Evolutionary conservation across 148 eudicot genomes (phyloP), one percentile per base, ranked within the genome.

Genomic region (Agrostemma githago): DNA sequence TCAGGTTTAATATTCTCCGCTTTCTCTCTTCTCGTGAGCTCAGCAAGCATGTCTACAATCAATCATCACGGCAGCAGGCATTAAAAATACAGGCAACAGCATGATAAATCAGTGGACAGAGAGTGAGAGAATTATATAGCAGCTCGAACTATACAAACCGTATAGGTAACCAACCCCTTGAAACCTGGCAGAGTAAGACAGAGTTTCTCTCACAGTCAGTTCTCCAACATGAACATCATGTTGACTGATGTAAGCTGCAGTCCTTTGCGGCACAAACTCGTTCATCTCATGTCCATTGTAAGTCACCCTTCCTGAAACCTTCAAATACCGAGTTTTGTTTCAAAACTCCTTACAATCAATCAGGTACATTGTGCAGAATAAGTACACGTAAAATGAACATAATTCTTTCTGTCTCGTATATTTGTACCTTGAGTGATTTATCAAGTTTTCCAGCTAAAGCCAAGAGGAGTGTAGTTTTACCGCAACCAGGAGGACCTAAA

Each of bases 401-500:
- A 26, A 26, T 59, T 46, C 40, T 5, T 6, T 5, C 15, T 37
- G 4, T 64, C 10, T 42, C 16, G 0, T 11, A 53, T 8, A 41
- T 16, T 9, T 19, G 16, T 43, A 80, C 85, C 84, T 85, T 81
- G 51, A 87, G 79, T 37, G 73, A 72, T 16, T 69, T 44, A 66
- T 81, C 84, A 12, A 87, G 80, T 63, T 77, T 85, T 44, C 88
- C 90, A 1, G 90, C 86, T 73, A 87, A 77, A 73, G 88, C 88
- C 67, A 82, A 65, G 76, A 87, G 46, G 44, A 87, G 44, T 61
- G 90, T 82, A 8, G 88, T 82, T 74, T 84, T 84, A 59, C 90
- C 90, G 8, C 86, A 84, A 70, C 79, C 76, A 39, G 90, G 87
- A 72, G 90, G 90, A 43, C 90, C 90, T 73, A 87, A 73, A 43